These are phyloP conservation scores for Seiridium cupressi DNA, from an alignment of 2,329 filamentous ascomycete species.

Conservation along the genomic window DNA sequence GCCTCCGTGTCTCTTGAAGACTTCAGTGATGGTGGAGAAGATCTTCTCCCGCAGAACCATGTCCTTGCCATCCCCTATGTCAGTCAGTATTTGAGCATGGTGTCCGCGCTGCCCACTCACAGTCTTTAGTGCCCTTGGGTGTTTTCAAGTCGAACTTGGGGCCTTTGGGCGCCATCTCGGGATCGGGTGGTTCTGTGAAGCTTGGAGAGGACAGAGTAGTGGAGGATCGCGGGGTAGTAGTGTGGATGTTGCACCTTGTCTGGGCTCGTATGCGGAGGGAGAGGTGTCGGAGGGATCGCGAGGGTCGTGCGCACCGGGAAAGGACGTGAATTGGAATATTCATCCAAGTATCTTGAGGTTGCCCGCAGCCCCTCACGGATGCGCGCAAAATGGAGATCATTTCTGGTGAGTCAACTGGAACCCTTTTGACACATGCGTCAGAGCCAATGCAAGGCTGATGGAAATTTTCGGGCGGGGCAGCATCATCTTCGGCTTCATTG, in stretches of 20 bases:
- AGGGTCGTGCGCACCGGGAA: slow-evolving; percentile 4
- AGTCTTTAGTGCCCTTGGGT: slow-evolving; percentile 89
- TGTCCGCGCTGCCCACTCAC: slow-evolving; percentile 32
- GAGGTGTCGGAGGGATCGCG: slow-evolving; percentile 1
- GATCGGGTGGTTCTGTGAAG: background rate
- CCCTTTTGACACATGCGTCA: slow-evolving; percentile 4
- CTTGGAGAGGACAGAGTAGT: slow-evolving; percentile 1
- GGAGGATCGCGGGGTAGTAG: slow-evolving; percentile 10
- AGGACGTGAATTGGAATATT: slow-evolving; percentile 10
- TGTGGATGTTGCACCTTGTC: background rate
- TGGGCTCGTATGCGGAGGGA: slow-evolving; percentile 1
- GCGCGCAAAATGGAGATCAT: slow-evolving; percentile 6
- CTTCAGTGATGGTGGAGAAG: slow-evolving; percentile 50
- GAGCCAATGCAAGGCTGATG: slow-evolving; percentile 12
- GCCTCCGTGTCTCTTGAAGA: slow-evolving; percentile 63
- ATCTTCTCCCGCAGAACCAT: slow-evolving; percentile 81
- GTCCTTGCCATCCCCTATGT: slow-evolving; percentile 67
- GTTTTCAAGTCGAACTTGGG: slow-evolving; percentile 73
- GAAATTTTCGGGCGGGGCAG: background rate
- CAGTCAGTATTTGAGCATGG: slow-evolving; percentile 14
- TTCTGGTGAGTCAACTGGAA: slow-evolving; percentile 10
- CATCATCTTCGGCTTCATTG: background rate
- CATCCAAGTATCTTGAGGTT: slow-evolving; percentile 14
- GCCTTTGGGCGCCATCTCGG: slow-evolving; percentile 36
- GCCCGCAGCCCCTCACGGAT: slow-evolving; percentile 6